Base-by-base conservation (phyloP, 78 protist genomes). In the Emiliania huxleyi region DNA sequence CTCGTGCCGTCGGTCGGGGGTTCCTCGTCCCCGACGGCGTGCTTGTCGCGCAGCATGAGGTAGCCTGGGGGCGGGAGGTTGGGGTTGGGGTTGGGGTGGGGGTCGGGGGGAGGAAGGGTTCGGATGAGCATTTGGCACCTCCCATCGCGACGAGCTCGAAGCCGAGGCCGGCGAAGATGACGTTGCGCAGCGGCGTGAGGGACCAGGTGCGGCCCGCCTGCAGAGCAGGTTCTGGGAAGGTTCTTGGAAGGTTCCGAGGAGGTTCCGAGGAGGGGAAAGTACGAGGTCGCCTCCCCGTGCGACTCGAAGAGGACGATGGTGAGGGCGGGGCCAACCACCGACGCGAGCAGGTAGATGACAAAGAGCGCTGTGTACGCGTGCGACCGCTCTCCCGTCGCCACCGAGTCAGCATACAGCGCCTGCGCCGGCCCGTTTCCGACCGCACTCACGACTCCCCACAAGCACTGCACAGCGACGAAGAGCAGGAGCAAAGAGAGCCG, bases 391-490 rank as follows among this genome's bases (percentile, higher is more conserved):
- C 91, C 91, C 18, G 75, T 43, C 3, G 83, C 55, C 12, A 89
- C 29, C 42, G 49, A 46, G 52, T 89, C 91, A 18, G 91, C 91
- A 26, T 42, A 89, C 11, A 89, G 91, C 75, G 91, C 91, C 75
- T 87, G 83, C 49, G 73, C 46, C 8, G 91, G 91, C 22, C 91
- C 91, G 35, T 33, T 12, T 49, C 18, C 26, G 56, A 89, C n/a
- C 11, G 52, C 91, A 29, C 33, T 19, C 29, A 42, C 91, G 21
- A 52, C 19, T 37, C 91, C 91, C 81, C 73, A 55, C 44, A 62
- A 22, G 22, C 25, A 35, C 84, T 42, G 40, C 56, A 44, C 48
- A 15, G 19, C 48, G 42, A 89, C 0, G 49, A 79, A 73, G 83
- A 73, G 18, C 38, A 4, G 12, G n/a, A 69, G 75, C 75, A 69